Base-by-base conservation (phyloP, 352 stramenopile genomes). In the Elongisporangium prolatum region DNA sequence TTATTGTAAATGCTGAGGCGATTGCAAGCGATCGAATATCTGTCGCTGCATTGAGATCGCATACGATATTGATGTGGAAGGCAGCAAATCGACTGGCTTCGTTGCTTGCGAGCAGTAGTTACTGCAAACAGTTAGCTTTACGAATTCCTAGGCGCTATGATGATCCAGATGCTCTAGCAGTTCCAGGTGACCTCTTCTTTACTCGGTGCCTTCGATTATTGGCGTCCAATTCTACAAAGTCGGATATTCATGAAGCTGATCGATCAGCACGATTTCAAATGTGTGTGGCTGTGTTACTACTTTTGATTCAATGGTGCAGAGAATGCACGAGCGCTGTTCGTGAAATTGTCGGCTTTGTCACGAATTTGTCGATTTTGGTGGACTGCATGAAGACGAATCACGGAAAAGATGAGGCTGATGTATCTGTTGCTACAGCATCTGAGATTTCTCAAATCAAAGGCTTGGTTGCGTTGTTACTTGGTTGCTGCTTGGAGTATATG, bases 61-160 rank as follows among this genome's bases (percentile, higher is more conserved):
- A 67, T 37, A 50, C 75, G 11, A 55, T 68, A 16, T 53, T 80
- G 7, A 64, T 71, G 4, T 91, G 84, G 84, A 93, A 93, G 74
- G 77, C 79, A 2, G 78, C 68, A 52, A 69, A 88, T 70, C 80
- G 84, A 40, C 70, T 90, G 40, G 47, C 67, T 4, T 74, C 54
- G 17, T 50, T 93, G 48, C 64, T 93, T 17, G 48, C 47, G 0
- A 65, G 74, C 58, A 89, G 78, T 40, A 61, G 56, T 11, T 86
- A 85, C 51, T 93, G 84, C 60, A 86, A 91, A 63, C 69, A 86
- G 48, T 60, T 91, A 38, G 79, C 79, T 9, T 67, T 93, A 28
- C 79, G 84, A n/a, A 64, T 93, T 16, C 77, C 84, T 9, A 71
- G 57, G 2, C 52, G 75, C 10, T 85, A 86, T 28, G 64, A 76